Conservation (phyloP, 495 filamentous ascomycete genomes). For the Schizothecium vesticola region DNA sequence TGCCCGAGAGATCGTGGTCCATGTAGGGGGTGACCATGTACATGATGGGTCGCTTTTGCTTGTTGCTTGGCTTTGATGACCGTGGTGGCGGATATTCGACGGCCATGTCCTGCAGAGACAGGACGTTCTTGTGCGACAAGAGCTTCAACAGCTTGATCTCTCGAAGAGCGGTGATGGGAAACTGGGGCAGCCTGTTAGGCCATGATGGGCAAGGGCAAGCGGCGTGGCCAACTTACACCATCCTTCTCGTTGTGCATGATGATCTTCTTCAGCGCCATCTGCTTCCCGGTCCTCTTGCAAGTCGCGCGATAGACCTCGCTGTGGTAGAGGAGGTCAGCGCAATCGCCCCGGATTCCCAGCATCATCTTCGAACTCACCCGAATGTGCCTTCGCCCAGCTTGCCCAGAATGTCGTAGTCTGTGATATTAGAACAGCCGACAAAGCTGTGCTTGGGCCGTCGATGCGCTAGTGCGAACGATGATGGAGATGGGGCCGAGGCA, state of each 20-base stretch:
- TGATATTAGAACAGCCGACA: constrained; percentile 78
- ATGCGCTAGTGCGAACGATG: constrained; percentile 41
- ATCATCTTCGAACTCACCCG: constrained; percentile 54
- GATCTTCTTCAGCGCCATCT: constrained; percentile 93
- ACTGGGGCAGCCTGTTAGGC: constrained; percentile 34
- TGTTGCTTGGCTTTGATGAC: constrained; percentile 63
- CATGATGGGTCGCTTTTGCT: constrained; percentile 78
- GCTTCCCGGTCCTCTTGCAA: constrained; percentile 61
- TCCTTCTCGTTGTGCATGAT: constrained; percentile 83
- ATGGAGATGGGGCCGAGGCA: constrained; percentile 31
- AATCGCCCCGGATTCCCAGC: neutral
- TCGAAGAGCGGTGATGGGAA: constrained; percentile 72
- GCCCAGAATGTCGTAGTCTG: constrained; percentile 77
- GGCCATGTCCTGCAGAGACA: constrained; percentile 91
- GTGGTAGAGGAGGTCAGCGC: neutral
- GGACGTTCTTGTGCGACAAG: constrained; percentile 80
- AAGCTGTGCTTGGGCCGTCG: constrained; percentile 53
- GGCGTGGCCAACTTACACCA: constrained; percentile 48
- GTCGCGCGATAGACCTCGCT: constrained; percentile 90
- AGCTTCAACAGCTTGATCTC: constrained; percentile 97
- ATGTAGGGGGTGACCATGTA: constrained; percentile 99
- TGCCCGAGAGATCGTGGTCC: constrained; percentile 95
- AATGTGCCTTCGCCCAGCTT: constrained; percentile 98
- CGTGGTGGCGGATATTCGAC: constrained; percentile 64
- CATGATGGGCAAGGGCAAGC: neutral